Percentiles rank a stretch among this genome's conserved stretches.
Evolutionary conservation across 208 protist genomes (phyloP).

Genomic region (Leishmania major): DNA sequence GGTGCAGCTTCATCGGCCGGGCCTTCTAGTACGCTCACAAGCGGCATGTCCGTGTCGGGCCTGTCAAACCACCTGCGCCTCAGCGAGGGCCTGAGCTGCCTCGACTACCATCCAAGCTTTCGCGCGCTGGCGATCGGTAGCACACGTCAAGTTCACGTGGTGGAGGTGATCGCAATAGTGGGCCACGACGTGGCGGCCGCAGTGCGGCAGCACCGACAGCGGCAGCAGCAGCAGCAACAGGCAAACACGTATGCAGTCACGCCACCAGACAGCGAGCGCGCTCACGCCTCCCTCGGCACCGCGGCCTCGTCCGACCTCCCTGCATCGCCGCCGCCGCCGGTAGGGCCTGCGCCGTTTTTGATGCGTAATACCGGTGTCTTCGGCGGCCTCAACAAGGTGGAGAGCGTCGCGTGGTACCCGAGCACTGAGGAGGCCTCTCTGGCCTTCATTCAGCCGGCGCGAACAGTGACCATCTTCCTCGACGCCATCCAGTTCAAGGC

Average conservation of each 20-base stretch:
- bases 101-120: slow-evolving; percentile 73
- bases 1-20: background rate
- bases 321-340: slow-evolving; percentile 1
- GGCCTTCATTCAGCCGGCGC: slow-evolving; percentile 74
- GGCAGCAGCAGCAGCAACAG: slow-evolving; percentile 16
- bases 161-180: slow-evolving; percentile 63
- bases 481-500: slow-evolving; percentile 69
- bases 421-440: slow-evolving; percentile 65
- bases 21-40: slow-evolving; percentile 16
- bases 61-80: slow-evolving; percentile 47
- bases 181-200: slow-evolving; percentile 34
- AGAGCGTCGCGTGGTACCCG: slow-evolving; percentile 77
- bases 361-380: slow-evolving; percentile 63
- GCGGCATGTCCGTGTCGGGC: slow-evolving; percentile 10
- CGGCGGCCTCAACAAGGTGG: slow-evolving; percentile 71
- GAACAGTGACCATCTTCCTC: slow-evolving; percentile 75
- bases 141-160: slow-evolving; percentile 70
- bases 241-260: background rate
- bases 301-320: background rate
- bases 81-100: slow-evolving; percentile 56
- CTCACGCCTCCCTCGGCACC: background rate
- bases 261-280: background rate
- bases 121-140: slow-evolving; percentile 71
- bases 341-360: slow-evolving; percentile 33
- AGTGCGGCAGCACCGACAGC: slow-evolving; percentile 13